Conservation (phyloP, 768 basidiomycete species). For the Stropharia rugosoannulata region DNA sequence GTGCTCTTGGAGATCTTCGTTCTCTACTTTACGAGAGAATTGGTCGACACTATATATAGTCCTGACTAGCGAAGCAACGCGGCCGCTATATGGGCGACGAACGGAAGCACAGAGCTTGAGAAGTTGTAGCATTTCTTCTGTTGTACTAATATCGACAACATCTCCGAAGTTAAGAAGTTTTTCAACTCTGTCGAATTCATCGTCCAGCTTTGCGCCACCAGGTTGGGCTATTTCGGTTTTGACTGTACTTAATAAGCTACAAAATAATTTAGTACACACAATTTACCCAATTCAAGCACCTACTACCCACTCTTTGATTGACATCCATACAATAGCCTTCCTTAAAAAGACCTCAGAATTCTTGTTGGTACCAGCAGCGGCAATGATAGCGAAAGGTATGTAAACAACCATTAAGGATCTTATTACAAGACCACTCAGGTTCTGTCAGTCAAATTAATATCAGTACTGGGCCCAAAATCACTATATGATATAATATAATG, state of each 20-base stretch:
- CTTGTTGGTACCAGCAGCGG: neutral
- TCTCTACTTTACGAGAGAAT: neutral
- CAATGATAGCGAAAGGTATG: constrained; percentile 17
- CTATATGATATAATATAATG: neutral
- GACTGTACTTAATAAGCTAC: constrained; percentile 2
- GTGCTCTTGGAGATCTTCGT: neutral
- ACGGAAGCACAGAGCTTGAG: constrained; percentile 15
- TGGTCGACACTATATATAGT: constrained; percentile 16
- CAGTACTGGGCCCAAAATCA: too few relatives aligned
- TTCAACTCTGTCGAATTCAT: neutral
- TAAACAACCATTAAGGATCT: constrained; percentile 8
- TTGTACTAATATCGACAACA: neutral
- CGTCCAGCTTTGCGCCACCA: neutral
- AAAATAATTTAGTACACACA: too few relatives aligned
- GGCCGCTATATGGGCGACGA: constrained; percentile 19
- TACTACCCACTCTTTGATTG: constrained; percentile 8
- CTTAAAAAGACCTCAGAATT: constrained; percentile 12
- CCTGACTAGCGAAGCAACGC: constrained; percentile 18
- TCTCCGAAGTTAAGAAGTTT: constrained; percentile 1
- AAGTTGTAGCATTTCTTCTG: constrained; percentile 16
- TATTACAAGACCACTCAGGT: neutral
- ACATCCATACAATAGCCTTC: constrained; percentile 10
- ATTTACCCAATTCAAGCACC: neutral
- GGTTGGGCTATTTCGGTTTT: neutral
- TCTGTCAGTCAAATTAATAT: neutral